These are phyloP conservation scores for Papiliotrema fonsecae DNA, from an alignment of 1,284 basidiomycete genomes.

Conservation along the genomic window DNA sequence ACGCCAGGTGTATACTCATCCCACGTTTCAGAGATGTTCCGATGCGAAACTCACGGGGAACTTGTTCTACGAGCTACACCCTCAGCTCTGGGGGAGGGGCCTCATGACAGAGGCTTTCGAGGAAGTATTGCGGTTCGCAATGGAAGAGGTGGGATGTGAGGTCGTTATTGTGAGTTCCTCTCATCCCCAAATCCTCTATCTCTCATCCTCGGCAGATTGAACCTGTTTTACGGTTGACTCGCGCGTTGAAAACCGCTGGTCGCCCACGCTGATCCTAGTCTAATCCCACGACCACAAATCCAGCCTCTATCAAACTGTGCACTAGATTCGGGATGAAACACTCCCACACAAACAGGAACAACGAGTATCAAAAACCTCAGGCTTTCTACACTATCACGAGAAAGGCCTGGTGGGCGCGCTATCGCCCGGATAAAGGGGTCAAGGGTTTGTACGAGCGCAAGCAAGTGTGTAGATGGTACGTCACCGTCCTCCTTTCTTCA, in stretches of 20 bases:
- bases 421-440: slow-evolving; percentile 16
- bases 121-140: slow-evolving; percentile 42
- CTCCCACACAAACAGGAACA: slow-evolving; percentile 17
- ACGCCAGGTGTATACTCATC: slow-evolving; percentile 24
- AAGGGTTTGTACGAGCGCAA: slow-evolving; percentile 31
- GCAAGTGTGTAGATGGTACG: slow-evolving; percentile 37
- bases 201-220: neutral
- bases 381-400: slow-evolving; percentile 35
- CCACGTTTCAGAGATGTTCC: slow-evolving; percentile 14
- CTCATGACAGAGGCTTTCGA: slow-evolving; percentile 42
- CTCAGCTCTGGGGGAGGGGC: slow-evolving; percentile 43
- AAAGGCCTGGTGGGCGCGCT: slow-evolving; percentile 31
- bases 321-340: slow-evolving; percentile 28
- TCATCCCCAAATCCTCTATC: neutral
- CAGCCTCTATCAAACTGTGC: slow-evolving; percentile 39
- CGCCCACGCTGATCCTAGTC: slow-evolving; percentile 13
- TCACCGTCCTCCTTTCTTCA: neutral
- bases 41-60: slow-evolving; percentile 22
- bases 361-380: slow-evolving; percentile 29
- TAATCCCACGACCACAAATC: slow-evolving; percentile 35
- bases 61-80: slow-evolving; percentile 46
- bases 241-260: neutral
- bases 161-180: slow-evolving; percentile 23
- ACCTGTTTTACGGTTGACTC: neutral
- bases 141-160: slow-evolving; percentile 39